Evolutionary conservation across 2,329 filamentous ascomycete species (phyloP).

Genomic region (Graphium sp.): DNA sequence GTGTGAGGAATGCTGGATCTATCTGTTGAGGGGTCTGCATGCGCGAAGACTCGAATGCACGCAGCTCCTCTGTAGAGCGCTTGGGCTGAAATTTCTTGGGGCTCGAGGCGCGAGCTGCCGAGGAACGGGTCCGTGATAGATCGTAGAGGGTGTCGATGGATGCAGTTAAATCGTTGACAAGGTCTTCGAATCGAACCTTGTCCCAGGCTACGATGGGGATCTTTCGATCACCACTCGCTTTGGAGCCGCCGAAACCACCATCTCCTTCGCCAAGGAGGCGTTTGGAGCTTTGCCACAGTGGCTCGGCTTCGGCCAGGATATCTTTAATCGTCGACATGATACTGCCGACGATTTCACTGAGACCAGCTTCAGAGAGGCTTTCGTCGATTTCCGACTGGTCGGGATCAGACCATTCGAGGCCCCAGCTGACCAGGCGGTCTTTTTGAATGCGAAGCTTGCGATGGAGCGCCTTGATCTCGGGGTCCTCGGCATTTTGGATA

Average conservation of each 20-base stretch:
- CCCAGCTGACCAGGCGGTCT: constrained; percentile 64
- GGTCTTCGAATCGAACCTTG: constrained; percentile 56
- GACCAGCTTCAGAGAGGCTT: constrained; percentile 52
- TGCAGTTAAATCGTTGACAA: constrained; percentile 56
- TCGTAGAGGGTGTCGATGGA: constrained; percentile 71
- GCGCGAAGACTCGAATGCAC: constrained; percentile 39
- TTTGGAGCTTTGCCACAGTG: constrained; percentile 48
- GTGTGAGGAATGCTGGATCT: constrained; percentile 33
- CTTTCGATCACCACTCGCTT: constrained; percentile 33
- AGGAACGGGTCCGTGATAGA: constrained; percentile 48
- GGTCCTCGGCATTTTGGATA: constrained; percentile 44
- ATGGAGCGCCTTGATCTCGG: constrained; percentile 55
- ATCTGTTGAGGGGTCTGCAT: constrained; percentile 46
- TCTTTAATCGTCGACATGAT: constrained; percentile 71
- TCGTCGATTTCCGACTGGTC: constrained; percentile 53
- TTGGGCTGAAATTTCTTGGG: constrained; percentile 12
- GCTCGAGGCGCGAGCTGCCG: constrained; percentile 12
- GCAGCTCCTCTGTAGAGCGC: constrained; percentile 22
- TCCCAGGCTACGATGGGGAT: constrained; percentile 45
- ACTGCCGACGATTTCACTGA: constrained; percentile 62
- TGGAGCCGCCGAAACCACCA: constrained; percentile 14
- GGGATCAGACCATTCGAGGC: constrained; percentile 65
- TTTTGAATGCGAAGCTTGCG: constrained; percentile 68
- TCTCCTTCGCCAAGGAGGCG: constrained; percentile 11
- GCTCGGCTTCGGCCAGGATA: constrained; percentile 59